These are phyloP conservation scores for Apiotrichum sp. DNA, from an alignment of 1,284 basidiomycete genomes.

Conservation along the genomic window DNA sequence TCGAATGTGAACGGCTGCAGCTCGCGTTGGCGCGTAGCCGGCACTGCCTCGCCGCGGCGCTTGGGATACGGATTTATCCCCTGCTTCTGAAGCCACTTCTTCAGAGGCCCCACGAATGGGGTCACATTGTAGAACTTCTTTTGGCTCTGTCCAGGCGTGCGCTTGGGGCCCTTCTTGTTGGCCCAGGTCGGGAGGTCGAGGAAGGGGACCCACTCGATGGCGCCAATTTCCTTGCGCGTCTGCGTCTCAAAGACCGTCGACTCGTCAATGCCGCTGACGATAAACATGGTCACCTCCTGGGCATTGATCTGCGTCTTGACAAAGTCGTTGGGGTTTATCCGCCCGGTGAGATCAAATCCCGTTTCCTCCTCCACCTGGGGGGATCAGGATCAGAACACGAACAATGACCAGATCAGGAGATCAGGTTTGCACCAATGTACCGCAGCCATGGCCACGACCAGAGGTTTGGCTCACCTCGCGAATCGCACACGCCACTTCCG, in stretches of 20 bases:
- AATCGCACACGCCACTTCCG: conserved; percentile 72
- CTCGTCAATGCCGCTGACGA: conserved; percentile 86
- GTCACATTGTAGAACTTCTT: conserved; percentile 92
- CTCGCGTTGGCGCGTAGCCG: conserved; percentile 13
- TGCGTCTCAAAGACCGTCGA: conserved; percentile 84
- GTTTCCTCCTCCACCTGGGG: conserved; percentile 84
- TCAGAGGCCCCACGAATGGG: conserved; percentile 74
- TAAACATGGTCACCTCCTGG: conserved; percentile 81
- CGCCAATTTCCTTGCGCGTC: conserved; percentile 97
- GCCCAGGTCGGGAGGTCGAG: conserved; percentile 91
- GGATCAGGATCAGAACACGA: not conserved
- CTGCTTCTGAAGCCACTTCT: conserved; percentile 32
- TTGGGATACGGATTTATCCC: conserved; percentile 25
- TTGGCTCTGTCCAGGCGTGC: conserved; percentile 38
- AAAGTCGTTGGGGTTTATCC: conserved; percentile 63
- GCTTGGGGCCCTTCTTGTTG: conserved; percentile 58
- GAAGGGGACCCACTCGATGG: conserved; percentile 94
- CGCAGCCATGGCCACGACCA: no score
- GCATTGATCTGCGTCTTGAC: conserved; percentile 86
- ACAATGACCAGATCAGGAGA: no score
- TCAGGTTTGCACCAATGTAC: no score
- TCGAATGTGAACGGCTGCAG: conserved; percentile 37
- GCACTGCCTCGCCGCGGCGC: not conserved
- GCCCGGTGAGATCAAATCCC: conserved; percentile 73
- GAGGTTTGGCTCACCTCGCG: conserved; percentile 62